Percentiles rank a stretch among this genome's conserved stretches.
Evolutionary conservation across 352 stramenopile species (phyloP).

Genomic region (Phytophthora pini): DNA sequence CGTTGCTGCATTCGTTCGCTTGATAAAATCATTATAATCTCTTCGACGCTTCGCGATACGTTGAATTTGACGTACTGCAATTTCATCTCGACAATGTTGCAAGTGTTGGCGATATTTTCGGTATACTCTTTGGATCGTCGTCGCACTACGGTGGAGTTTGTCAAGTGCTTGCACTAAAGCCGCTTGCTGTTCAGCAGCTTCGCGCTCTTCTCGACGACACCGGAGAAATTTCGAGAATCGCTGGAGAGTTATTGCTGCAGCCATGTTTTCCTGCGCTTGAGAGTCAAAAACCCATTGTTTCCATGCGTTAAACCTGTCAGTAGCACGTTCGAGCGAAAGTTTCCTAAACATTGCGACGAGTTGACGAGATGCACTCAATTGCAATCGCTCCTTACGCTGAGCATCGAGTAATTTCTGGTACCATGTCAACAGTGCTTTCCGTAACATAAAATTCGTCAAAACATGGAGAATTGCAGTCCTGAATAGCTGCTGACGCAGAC

Average conservation of each 20-base stretch:
- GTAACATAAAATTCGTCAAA: conserved; percentile 28
- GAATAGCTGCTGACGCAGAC: conserved; percentile 51
- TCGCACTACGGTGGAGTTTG: conserved; percentile 23
- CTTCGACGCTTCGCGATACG: conserved; percentile 18
- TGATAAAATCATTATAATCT: conserved; percentile 9
- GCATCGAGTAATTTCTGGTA: conserved; percentile 27
- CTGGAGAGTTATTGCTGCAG: conserved; percentile 48
- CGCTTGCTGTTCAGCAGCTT: conserved; percentile 1
- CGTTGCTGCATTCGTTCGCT: conserved; percentile 22
- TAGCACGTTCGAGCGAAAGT: conserved; percentile 16
- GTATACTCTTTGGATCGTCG: conserved; percentile 48
- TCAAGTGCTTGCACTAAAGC: conserved; percentile 30
- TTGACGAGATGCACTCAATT: conserved; percentile 33
- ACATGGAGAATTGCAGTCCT: conserved; percentile 40
- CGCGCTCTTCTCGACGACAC: conserved; percentile 11
- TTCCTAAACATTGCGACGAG: conserved; percentile 40
- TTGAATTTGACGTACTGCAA: conserved; percentile 39
- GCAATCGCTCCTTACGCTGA: conserved; percentile 30
- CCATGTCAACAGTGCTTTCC: conserved; percentile 43
- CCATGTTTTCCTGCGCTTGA: conserved; percentile 37
- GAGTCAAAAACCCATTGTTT: conserved; percentile 17
- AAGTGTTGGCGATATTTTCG: conserved; percentile 17
- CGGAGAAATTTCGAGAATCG: conserved; percentile 15
- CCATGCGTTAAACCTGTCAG: conserved; percentile 32
- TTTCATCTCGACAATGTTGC: conserved; percentile 16